These are phyloP conservation scores for Circinella umbellata DNA, from an alignment of 371 early-diverging fungal genomes.

Conservation along the genomic window DNA sequence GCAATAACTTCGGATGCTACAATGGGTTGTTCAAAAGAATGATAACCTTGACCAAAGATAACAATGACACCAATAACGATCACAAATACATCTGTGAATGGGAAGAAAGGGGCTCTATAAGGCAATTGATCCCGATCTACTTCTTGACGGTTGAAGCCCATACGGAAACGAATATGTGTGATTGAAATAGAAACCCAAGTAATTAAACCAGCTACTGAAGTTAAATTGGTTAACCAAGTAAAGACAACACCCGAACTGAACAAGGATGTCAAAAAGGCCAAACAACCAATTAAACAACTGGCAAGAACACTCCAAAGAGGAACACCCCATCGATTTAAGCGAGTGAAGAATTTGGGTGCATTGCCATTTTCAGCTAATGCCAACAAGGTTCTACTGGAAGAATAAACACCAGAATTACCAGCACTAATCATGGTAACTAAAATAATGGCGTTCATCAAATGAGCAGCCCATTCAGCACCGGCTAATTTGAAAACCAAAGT, in stretches of 20 bases:
- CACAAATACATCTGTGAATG: constrained; percentile 72
- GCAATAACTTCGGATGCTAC: constrained; percentile 44
- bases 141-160: constrained; percentile 77
- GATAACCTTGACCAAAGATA: constrained; percentile 74
- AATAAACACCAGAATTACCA: constrained; percentile 81
- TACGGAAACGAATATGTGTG: constrained; percentile 85
- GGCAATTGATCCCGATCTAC: constrained; percentile 68
- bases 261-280: constrained; percentile 61
- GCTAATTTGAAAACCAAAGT: constrained; percentile 74
- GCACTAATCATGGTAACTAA: constrained; percentile 77
- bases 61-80: constrained; percentile 65
- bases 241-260: constrained; percentile 74
- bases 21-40: constrained; percentile 54
- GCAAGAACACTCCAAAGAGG: constrained; percentile 64
- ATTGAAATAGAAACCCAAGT: constrained; percentile 83
- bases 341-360: constrained; percentile 68
- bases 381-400: constrained; percentile 75
- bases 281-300: constrained; percentile 64
- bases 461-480: constrained; percentile 69
- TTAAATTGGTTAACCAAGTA: constrained; percentile 72
- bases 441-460: constrained; percentile 83
- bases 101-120: constrained; percentile 75
- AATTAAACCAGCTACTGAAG: constrained; percentile 80
- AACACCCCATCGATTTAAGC: constrained; percentile 66
- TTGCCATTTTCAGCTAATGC: constrained; percentile 71